Evolutionary conservation across 202 grass and related monocot species (phyloP), one percentile per base, ranked within the genome.

Genomic region (Carex sylvatica): DNA sequence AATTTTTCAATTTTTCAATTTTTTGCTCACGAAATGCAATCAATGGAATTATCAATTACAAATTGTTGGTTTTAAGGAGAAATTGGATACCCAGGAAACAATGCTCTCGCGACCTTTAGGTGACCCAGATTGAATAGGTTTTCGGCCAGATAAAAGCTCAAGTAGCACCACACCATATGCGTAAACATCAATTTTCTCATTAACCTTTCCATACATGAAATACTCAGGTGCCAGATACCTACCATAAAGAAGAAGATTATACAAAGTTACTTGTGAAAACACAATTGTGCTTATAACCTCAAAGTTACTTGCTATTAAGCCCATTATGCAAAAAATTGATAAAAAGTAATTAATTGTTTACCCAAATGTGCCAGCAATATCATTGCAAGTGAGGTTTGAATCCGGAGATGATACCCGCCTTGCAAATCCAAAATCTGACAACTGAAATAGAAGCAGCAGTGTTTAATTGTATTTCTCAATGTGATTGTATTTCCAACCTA

Each of bases 301-400:
- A 20, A 20, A 18, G 3, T 78, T 4, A 58, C 36, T 35, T 35
- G 26, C 49, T 77, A 36, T 36, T 59, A 77, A 19, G 13, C 26
- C 49, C 36, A 36, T 36, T 38, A 77, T 36, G 23, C 26, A 59
- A 77, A 59, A 77, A 77, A 77, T 20, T 20, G 16, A 58, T 58
- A 36, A 59, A 74, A 78, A 59, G 18, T 2, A 74, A 28, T 51
- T 18, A 30, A 2, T 35, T 22, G 16, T 91, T 84, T 42, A 96
- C 97, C 97, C 97, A 12, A 99, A 99, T 62, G 97, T 99, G 69
- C 97, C 97, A 2, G 93, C 92, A 87, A 96, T 92, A 86, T 94
- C 91, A 82, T 84, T 92, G 51, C 89, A 94, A 62, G 89, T 85
- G 76, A 90, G 88, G 79, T 92, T 87, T 11, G 86, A 88, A 80